Evolutionary conservation across 495 filamentous ascomycete species (phyloP).

Genomic region (Penicillium canescens): DNA sequence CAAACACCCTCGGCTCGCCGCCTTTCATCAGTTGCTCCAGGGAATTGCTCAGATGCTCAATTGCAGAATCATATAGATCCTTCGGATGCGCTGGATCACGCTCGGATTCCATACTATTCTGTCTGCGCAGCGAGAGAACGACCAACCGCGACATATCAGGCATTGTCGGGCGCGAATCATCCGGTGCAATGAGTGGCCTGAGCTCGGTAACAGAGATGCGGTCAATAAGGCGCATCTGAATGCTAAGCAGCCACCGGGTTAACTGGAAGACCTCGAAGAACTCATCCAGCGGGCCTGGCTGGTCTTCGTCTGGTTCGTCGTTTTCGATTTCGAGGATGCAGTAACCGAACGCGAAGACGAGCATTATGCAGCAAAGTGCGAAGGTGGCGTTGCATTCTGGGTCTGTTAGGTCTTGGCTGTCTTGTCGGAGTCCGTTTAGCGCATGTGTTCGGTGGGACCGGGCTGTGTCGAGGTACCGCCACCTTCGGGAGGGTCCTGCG

Average conservation of each 20-base stretch:
- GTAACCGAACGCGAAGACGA: conserved; percentile 46
- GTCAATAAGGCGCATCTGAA: conserved; percentile 28
- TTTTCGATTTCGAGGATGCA: conserved; percentile 27
- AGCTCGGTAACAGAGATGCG: conserved; percentile 40
- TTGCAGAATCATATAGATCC: conserved; percentile 29
- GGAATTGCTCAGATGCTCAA: conserved; percentile 28
- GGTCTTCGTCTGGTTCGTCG: conserved; percentile 14
- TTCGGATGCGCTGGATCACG: conserved; percentile 30
- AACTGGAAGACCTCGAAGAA: conserved; percentile 43
- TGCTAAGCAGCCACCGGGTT: conserved; percentile 39
- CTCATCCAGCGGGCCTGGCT: conserved; percentile 33
- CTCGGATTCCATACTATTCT: conserved; percentile 26
- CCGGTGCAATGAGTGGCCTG: conserved; percentile 24
- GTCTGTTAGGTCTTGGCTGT: conserved; percentile 26
- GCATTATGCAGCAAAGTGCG: conserved; percentile 45
- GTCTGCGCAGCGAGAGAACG: conserved; percentile 28
- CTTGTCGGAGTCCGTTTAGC: conserved; percentile 28
- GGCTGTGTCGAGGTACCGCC: conserved; percentile 29
- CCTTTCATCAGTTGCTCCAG: conserved; percentile 36
- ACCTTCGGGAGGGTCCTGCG: conserved; percentile 11
- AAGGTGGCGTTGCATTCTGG: conserved; percentile 47
- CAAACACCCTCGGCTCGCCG: conserved; percentile 37
- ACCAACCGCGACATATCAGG: conserved; percentile 41
- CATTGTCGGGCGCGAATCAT: conserved; percentile 29
- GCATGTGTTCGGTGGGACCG: conserved; percentile 43